Percentiles rank a stretch among this genome's conserved stretches.
phyloP scores from a whole-genome alignment of 257 asterid species.

The Przewalskia tangutica region DNA sequence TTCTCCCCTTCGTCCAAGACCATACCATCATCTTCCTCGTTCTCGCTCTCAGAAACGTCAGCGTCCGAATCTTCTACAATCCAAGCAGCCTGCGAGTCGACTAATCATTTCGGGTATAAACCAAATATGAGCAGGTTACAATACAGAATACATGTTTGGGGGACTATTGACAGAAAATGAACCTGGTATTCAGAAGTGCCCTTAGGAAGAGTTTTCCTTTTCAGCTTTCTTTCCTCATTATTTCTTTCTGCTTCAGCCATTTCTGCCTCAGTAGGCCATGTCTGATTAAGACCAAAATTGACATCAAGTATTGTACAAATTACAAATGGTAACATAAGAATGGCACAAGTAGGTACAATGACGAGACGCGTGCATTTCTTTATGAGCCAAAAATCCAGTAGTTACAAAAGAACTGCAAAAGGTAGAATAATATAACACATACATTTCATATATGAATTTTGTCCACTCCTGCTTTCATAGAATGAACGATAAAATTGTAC shows the following conservation, averaged over 20 bases:
- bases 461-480: not conserved
- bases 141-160: not conserved
- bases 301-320: not conserved
- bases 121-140: not conserved
- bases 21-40: slow-evolving; percentile 66
- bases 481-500: not conserved
- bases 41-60: slow-evolving; percentile 59
- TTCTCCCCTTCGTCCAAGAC: slow-evolving; percentile 57
- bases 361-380: not conserved
- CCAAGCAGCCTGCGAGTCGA: slow-evolving; percentile 83
- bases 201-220: slow-evolving; percentile 55
- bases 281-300: slow-evolving; percentile 37
- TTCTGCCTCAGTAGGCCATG: slow-evolving; percentile 98
- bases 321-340: not conserved
- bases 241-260: slow-evolving; percentile 78
- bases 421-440: not conserved
- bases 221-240: slow-evolving; percentile 43
- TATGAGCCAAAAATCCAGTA: not conserved
- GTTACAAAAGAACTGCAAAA: not conserved
- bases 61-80: slow-evolving; percentile 68
- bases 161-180: not conserved
- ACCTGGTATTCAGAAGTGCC: slow-evolving; percentile 98
- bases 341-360: not conserved
- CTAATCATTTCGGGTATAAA: not conserved
- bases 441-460: not conserved